phyloP scores from a whole-genome alignment of 768 basidiomycete genomes.

The Suillus subaureus region DNA sequence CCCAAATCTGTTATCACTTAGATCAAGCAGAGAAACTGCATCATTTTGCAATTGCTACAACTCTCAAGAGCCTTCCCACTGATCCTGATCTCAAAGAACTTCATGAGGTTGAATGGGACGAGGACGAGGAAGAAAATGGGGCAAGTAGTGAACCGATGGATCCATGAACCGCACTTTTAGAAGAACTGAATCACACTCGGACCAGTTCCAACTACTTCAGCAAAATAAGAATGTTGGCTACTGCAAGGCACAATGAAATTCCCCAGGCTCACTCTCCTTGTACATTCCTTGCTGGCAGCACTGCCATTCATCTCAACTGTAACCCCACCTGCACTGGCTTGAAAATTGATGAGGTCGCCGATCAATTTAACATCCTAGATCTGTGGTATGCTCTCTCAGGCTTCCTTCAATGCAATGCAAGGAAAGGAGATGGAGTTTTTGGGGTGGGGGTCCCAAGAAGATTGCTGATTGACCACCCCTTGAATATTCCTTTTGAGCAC shows the following conservation, averaged over 20 bases:
- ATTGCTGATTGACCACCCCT: neutral
- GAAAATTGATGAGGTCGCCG: neutral
- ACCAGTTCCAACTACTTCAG: too few relatives aligned
- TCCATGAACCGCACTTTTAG: too few relatives aligned
- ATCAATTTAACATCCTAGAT: neutral
- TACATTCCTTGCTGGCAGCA: neutral
- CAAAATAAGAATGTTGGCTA: neutral
- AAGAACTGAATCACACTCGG: too few relatives aligned
- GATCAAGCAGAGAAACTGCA: too few relatives aligned
- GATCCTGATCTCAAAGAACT: too few relatives aligned
- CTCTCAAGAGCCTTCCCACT: too few relatives aligned
- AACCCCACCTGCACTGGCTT: neutral
- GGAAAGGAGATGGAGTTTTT: neutral
- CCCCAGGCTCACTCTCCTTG: conserved; percentile 11
- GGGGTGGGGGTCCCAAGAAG: neutral
- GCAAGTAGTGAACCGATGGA: too few relatives aligned
- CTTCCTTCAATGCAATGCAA: neutral
- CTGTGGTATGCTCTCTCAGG: neutral
- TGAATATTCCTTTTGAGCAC: neutral
- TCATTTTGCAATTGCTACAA: too few relatives aligned
- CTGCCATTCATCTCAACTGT: neutral
- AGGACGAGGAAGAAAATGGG: neutral
- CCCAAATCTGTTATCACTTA: too few relatives aligned
- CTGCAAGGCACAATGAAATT: neutral
- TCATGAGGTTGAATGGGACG: too few relatives aligned